These are phyloP conservation scores for Butyriboletus appendiculatus DNA, from an alignment of 1,284 basidiomycete genomes.

Conservation along the genomic window DNA sequence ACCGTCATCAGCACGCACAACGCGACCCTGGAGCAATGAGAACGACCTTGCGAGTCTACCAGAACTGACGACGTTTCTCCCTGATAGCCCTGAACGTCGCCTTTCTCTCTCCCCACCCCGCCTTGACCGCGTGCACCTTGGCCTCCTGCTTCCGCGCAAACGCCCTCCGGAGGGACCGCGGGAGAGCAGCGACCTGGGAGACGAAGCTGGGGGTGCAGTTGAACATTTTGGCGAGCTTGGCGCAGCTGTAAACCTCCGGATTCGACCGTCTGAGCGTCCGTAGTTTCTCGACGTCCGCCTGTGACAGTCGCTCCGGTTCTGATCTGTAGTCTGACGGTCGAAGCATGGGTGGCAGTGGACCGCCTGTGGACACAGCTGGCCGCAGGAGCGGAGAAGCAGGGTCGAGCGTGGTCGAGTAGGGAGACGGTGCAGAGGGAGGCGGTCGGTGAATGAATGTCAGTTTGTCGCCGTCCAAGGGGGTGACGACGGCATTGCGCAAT, in stretches of 20 bases:
- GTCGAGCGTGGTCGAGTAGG: slow-evolving; percentile 63
- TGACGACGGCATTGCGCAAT: slow-evolving; percentile 54
- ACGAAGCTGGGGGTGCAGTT: slow-evolving; percentile 57
- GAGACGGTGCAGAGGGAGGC: slow-evolving; percentile 69
- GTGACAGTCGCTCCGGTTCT: slow-evolving; percentile 44
- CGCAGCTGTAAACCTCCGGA: slow-evolving; percentile 52
- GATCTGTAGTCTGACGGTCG: slow-evolving; percentile 42
- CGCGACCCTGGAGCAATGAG: neutral
- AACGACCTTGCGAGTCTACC: slow-evolving; percentile 40
- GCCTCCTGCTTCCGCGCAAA: slow-evolving; percentile 40
- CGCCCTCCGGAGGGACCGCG: slow-evolving; percentile 44
- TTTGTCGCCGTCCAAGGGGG: slow-evolving; percentile 53
- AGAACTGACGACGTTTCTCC: slow-evolving; percentile 56
- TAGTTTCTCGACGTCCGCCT: slow-evolving; percentile 56
- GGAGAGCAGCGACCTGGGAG: slow-evolving; percentile 55
- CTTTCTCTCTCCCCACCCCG: slow-evolving; percentile 62
- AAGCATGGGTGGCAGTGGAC: slow-evolving; percentile 46
- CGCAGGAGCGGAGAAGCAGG: slow-evolving; percentile 68
- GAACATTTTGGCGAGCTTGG: slow-evolving; percentile 58
- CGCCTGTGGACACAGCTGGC: slow-evolving; percentile 32
- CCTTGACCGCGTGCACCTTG: slow-evolving; percentile 42
- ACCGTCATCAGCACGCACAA: slow-evolving; percentile 1
- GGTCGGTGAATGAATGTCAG: slow-evolving; percentile 79
- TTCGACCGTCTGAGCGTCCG: slow-evolving; percentile 52
- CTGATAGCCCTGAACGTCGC: slow-evolving; percentile 52